Percentiles rank a stretch among this genome's conserved stretches.
Evolutionary conservation across 345 rosid genomes (phyloP).

Genomic region (Linum lewisii): DNA sequence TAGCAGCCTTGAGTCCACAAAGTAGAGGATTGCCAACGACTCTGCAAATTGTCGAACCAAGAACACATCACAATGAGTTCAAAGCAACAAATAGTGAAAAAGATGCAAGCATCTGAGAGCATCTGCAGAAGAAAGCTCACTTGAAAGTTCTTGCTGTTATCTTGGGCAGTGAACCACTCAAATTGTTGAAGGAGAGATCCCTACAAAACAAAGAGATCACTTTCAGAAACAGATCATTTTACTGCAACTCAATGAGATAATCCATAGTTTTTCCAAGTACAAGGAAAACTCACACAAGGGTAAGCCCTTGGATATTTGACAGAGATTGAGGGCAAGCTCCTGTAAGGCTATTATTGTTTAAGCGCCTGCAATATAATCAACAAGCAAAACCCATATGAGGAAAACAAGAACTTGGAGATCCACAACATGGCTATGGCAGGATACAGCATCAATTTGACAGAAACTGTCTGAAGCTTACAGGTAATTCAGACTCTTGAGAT

Average conservation of each 20-base stretch:
- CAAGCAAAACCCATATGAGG: conserved; percentile 7
- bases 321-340: conserved; percentile 74
- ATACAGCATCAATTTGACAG: conserved; percentile 2
- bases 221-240: conserved; percentile 1
- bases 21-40: conserved; percentile 70
- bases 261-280: not conserved
- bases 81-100: conserved; percentile 3
- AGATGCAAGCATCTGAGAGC: not conserved
- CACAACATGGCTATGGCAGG: too few relatives aligned
- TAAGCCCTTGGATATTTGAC: conserved; percentile 75
- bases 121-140: conserved; percentile 30
- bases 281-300: conserved; percentile 60
- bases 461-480: conserved; percentile 38
- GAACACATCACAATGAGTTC: conserved; percentile 8
- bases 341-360: conserved; percentile 88
- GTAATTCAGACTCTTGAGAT: conserved; percentile 70
- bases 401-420: too few relatives aligned
- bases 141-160: conserved; percentile 88
- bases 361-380: conserved; percentile 48
- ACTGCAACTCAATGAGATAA: conserved; percentile 7
- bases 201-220: conserved; percentile 28
- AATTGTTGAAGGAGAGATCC: conserved; percentile 87
- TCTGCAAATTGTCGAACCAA: conserved; percentile 30
- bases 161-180: conserved; percentile 88
- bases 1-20: conserved; percentile 59